Conservation (phyloP, 441 rosid genomes). For the Rhodomyrtus psidioides region DNA sequence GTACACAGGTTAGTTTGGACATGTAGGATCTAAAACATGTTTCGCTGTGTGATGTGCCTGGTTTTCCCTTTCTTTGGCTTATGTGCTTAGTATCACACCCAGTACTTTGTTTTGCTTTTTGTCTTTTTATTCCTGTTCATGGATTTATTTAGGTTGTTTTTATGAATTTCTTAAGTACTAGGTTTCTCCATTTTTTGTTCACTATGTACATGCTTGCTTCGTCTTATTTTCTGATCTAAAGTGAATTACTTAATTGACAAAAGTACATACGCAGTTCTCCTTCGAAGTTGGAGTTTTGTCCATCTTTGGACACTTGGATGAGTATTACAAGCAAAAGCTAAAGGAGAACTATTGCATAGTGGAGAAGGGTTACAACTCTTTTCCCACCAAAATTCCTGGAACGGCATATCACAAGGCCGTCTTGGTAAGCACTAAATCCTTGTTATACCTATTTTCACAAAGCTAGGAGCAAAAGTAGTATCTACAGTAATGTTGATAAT, state of each 20-base stretch:
- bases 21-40: neutral
- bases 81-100: neutral
- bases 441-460: neutral
- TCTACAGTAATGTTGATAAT: neutral
- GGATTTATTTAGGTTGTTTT: neutral
- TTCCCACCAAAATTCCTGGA: conserved; percentile 68
- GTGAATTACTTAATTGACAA: neutral
- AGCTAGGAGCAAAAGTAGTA: neutral
- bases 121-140: neutral
- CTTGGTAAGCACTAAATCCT: conserved; percentile 27
- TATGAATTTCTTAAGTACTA: neutral
- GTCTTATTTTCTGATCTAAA: neutral
- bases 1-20: neutral
- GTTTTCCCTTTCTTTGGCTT: neutral
- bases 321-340: conserved; percentile 37
- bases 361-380: conserved; percentile 84
- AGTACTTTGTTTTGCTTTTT: neutral
- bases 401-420: conserved; percentile 71
- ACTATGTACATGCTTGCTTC: neutral
- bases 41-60: neutral
- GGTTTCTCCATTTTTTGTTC: neutral
- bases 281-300: conserved; percentile 77
- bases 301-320: conserved; percentile 59
- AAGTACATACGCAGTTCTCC: conserved; percentile 34
- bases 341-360: conserved; percentile 54